Conservation (phyloP, 2,329 filamentous ascomycete genomes). For the Lasiodiplodia sp. region DNA sequence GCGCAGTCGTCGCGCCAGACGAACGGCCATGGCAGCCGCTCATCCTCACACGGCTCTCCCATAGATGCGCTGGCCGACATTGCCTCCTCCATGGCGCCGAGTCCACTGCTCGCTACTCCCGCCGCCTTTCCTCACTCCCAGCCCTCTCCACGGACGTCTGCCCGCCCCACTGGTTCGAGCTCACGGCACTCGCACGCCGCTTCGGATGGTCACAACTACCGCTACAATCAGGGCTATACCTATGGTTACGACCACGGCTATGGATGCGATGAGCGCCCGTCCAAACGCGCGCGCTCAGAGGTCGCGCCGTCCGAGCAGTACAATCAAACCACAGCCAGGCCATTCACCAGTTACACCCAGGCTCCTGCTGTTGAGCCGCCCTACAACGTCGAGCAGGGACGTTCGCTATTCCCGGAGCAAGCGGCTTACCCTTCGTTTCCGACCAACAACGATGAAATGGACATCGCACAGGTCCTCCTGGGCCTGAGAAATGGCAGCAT, state of each 20-base stretch:
- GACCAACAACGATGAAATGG: slow-evolving; percentile 20
- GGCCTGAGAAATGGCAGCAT: slow-evolving; percentile 26
- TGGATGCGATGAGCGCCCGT: slow-evolving; percentile 56
- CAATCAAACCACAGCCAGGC: slow-evolving; percentile 47
- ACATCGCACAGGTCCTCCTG: slow-evolving; percentile 26
- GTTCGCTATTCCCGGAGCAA: neutral
- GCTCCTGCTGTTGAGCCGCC: slow-evolving; percentile 36
- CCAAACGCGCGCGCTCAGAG: slow-evolving; percentile 68
- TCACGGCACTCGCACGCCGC: slow-evolving; percentile 47
- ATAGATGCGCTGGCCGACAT: slow-evolving; percentile 55
- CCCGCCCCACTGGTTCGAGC: slow-evolving; percentile 22
- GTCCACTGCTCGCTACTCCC: slow-evolving; percentile 42
- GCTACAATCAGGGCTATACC: slow-evolving; percentile 14
- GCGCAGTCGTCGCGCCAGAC: slow-evolving; percentile 17
- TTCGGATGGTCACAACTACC: slow-evolving; percentile 28
- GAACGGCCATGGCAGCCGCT: slow-evolving; percentile 32
- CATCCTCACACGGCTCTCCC: slow-evolving; percentile 42
- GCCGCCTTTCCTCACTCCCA: slow-evolving; percentile 34
- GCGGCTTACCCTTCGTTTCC: neutral
- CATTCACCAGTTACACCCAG: slow-evolving; percentile 55
- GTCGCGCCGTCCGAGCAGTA: slow-evolving; percentile 55
- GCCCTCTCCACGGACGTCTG: slow-evolving; percentile 11
- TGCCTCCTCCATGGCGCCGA: slow-evolving; percentile 48
- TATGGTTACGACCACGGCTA: slow-evolving; percentile 23
- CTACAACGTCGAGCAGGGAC: slow-evolving; percentile 32